Base-by-base conservation (phyloP, 2,329 filamentous ascomycete species). In the Colletotrichum simmondsii region DNA sequence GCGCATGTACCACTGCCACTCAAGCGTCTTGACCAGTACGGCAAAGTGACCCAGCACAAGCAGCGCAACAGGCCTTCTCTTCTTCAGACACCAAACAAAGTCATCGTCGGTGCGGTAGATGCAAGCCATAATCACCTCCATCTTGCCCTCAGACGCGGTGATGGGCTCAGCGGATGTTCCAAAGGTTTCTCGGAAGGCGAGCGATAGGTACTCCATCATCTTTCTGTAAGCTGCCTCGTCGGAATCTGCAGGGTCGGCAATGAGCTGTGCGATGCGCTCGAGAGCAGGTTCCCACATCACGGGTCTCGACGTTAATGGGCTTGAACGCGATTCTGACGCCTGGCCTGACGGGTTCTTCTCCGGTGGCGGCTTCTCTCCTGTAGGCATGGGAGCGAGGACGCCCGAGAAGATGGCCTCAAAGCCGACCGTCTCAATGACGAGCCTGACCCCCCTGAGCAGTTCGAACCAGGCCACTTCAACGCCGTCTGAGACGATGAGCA, bases 1-100 rank as follows among this genome's bases (percentile, higher is more conserved):
- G 10, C 70, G 35, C 46, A 77, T 69, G 52, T 75, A 77, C 75
- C 75, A 77, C 49, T 72, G 56, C 62, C 68, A 58, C 30, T 75
- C 69, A 2, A 75, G 32, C 7, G 69, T 75, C 19, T 60, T 59
- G 5, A 77, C 35, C 3, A 75, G 56, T 4, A 75, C 75, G 16
- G 66, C 72, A 22, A 75, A 71, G 58, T 76, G 71, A 1, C 66
- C 75, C 16, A 77, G 49, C 19, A 77, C 69, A 10, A 76, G 42
- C n/a, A 76, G 63, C 2, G 75, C 68, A 2, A 73, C 28, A 0
- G 61, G 37, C n/a, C 73, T 65, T 19, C 70, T 74, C 5, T 65
- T 12, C 16, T 64, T 61, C 4, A 77, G 53, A 28, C 61, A 62
- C 22, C 71, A 61, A 4, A 74, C 62, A 26, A 74, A 76, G 0